A percentile compares a stretch with the other conserved stretches of the same genome.
Conservation (phyloP, 2,329 filamentous ascomycete genomes). For the Mariannaea sp. region DNA sequence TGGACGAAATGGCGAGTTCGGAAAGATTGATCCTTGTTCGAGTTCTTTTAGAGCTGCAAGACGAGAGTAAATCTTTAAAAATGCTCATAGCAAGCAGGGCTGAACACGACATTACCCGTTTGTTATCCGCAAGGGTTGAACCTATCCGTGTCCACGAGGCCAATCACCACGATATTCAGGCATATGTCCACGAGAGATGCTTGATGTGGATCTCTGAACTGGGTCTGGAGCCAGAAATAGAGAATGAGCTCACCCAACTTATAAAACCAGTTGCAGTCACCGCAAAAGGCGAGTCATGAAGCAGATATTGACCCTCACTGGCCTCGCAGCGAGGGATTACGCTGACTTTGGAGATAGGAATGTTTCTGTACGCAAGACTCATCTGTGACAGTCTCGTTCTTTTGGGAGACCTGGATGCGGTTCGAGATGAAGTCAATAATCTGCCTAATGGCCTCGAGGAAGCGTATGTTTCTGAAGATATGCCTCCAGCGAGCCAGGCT, state of each 20-base stretch:
- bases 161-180: not conserved
- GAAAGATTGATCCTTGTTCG: not conserved
- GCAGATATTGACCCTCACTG: too few species aligned
- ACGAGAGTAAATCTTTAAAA: not conserved
- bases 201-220: not conserved
- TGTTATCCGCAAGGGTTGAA: not conserved
- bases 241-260: not conserved
- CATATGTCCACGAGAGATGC: not conserved
- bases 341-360: not conserved
- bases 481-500: not conserved
- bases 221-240: not conserved
- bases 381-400: not conserved
- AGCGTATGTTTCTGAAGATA: not conserved
- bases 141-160: not conserved
- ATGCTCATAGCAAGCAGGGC: not conserved
- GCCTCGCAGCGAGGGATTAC: too few species aligned
- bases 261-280: not conserved
- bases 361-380: not conserved
- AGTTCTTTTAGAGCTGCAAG: not conserved
- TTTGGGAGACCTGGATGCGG: not conserved
- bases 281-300: too few species aligned
- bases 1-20: not conserved
- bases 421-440: not conserved
- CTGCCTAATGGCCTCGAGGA: not conserved
- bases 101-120: not conserved